A percentile compares a stretch with the other conserved stretches of the same genome.
These are phyloP conservation scores for Chrysosporium queenslandicum DNA, from an alignment of 2,329 filamentous ascomycete genomes.

Conservation along the genomic window DNA sequence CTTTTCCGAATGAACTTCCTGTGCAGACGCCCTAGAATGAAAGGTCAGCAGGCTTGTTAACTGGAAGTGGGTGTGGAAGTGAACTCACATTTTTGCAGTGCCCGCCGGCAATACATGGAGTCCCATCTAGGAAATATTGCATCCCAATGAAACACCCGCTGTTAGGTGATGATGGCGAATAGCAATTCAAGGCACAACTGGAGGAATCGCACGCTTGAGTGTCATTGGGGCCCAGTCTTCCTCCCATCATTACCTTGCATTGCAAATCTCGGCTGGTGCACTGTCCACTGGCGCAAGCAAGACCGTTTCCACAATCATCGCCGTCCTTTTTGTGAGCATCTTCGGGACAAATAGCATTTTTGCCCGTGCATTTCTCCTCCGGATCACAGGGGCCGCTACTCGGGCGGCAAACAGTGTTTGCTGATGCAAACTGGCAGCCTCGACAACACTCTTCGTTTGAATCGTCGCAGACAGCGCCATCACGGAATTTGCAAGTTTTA, in stretches of 20 bases:
- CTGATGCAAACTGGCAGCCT: constrained; percentile 38
- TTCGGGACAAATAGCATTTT: constrained; percentile 58
- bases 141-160: constrained; percentile 58
- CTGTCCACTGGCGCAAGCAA: constrained; percentile 81
- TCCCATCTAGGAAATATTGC: constrained; percentile 91
- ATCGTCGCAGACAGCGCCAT: constrained; percentile 61
- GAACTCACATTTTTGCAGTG: constrained; percentile 56
- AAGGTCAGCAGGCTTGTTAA: not conserved
- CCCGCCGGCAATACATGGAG: constrained; percentile 69
- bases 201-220: constrained; percentile 66
- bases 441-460: constrained; percentile 41
- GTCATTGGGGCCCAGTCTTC: constrained; percentile 60
- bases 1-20: constrained; percentile 57
- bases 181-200: constrained; percentile 68
- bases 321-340: constrained; percentile 64
- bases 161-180: constrained; percentile 53
- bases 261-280: constrained; percentile 88
- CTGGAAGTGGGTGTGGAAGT: constrained; percentile 24
- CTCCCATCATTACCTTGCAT: constrained; percentile 75
- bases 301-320: constrained; percentile 54
- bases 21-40: constrained; percentile 55
- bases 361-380: constrained; percentile 70
- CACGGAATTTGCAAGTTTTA: constrained; percentile 73
- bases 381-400: constrained; percentile 78
- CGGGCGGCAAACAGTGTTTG: constrained; percentile 65